Conservation (phyloP, 805 yeast species). For the Candida silvicultrix region DNA sequence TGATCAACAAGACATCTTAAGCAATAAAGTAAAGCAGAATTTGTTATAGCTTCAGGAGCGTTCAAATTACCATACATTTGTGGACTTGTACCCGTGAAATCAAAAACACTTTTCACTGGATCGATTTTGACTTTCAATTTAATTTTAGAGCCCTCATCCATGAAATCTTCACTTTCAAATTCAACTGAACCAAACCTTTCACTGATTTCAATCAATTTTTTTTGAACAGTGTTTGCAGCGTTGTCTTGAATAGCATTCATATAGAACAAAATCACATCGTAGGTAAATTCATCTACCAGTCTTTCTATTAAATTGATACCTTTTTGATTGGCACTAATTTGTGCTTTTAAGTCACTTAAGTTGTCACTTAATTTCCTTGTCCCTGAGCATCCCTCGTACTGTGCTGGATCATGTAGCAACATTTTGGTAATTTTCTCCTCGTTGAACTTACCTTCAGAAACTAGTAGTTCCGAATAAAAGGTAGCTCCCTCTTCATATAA, state of each 20-base stretch:
- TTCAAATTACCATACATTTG: constrained; percentile 86
- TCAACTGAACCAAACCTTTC: constrained; percentile 30
- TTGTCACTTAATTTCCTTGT: constrained; percentile 81
- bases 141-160: constrained; percentile 81
- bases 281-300: constrained; percentile 58
- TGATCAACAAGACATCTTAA: constrained; percentile 78
- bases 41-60: constrained; percentile 88
- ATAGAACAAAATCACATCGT: constrained; percentile 55
- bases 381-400: constrained; percentile 83
- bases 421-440: constrained; percentile 59
- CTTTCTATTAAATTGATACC: constrained; percentile 64
- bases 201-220: constrained; percentile 39
- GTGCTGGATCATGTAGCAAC: constrained; percentile 68
- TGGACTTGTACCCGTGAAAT: constrained; percentile 81
- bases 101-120: constrained; percentile 52
- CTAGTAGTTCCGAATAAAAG: constrained; percentile 71
- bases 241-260: constrained; percentile 80
- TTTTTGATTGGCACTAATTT: constrained; percentile 81
- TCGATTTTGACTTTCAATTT: constrained; percentile 46
- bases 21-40: constrained; percentile 84
- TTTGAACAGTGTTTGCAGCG: constrained; percentile 67
- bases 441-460: constrained; percentile 66
- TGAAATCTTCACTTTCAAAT: constrained; percentile 52
- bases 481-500: constrained; percentile 90
- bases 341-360: constrained; percentile 78